A percentile compares a stretch with the other conserved stretches of the same genome.
phyloP scores from a whole-genome alignment of 768 basidiomycete genomes.

The Podaxis sp. region DNA sequence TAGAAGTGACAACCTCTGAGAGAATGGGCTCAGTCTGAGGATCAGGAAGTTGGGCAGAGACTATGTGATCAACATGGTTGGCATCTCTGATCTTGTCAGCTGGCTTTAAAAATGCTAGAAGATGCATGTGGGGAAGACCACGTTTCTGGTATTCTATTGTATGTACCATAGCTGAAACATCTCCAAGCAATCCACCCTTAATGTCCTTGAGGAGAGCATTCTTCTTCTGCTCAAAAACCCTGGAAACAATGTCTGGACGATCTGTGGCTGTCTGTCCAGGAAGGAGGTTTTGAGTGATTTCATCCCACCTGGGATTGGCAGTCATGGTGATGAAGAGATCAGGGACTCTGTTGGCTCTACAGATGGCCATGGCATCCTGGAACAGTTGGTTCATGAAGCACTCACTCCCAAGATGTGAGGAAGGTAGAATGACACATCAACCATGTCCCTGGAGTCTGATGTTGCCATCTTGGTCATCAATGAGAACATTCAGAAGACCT shows the following conservation, averaged over 20 bases:
- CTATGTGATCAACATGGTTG: constrained; percentile 36
- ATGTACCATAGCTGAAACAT: constrained; percentile 40
- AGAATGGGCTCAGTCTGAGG: constrained; percentile 36
- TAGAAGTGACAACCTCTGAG: constrained; percentile 35
- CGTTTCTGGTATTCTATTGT: constrained; percentile 57
- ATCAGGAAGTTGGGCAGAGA: constrained; percentile 46
- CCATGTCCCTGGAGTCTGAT: constrained; percentile 30
- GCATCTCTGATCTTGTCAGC: constrained; percentile 32
- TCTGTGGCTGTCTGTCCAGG: constrained; percentile 40
- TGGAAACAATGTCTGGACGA: constrained; percentile 47
- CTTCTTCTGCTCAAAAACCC: constrained; percentile 47
- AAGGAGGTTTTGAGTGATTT: constrained; percentile 37
- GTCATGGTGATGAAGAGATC: constrained; percentile 53
- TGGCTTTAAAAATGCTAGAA: constrained; percentile 41
- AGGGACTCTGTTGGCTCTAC: constrained; percentile 28
- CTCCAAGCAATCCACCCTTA: constrained; percentile 40
- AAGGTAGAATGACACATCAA: constrained; percentile 31
- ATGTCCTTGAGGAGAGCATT: constrained; percentile 37
- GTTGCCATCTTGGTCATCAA: constrained; percentile 25
- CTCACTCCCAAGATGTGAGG: constrained; percentile 29
- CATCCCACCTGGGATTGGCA: constrained; percentile 45
- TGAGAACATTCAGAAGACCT: constrained; percentile 5
- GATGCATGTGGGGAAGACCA: constrained; percentile 54
- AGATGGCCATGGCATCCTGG: constrained; percentile 47
- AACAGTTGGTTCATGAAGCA: constrained; percentile 39